These are phyloP conservation scores for Amoebophrya sp. DNA, from an alignment of 169 alveolate species.

Conservation along the genomic window DNA sequence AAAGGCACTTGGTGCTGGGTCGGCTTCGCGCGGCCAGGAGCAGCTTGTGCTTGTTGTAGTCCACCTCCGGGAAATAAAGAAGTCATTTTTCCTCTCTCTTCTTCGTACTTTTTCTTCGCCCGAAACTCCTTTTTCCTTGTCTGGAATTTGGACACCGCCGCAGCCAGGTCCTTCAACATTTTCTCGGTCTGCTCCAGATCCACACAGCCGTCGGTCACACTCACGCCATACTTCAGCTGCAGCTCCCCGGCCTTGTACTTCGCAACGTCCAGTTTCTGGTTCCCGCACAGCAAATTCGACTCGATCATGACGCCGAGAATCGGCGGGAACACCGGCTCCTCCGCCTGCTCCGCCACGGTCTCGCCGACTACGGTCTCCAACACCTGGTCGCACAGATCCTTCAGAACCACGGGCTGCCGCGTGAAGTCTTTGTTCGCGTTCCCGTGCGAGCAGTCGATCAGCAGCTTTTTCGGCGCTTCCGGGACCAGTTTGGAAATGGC, in stretches of 20 bases:
- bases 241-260: background rate
- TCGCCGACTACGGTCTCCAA: too few species aligned
- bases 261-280: too few species aligned
- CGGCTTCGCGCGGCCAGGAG: too few species aligned
- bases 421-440: constrained; percentile 14
- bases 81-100: too few species aligned
- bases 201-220: constrained; percentile 28
- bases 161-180: constrained; percentile 6
- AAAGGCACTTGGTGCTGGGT: too few species aligned
- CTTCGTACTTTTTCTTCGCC: too few species aligned
- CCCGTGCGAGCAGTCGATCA: constrained; percentile 36
- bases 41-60: too few species aligned
- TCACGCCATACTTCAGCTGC: background rate
- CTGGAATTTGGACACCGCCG: constrained; percentile 8
- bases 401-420: background rate
- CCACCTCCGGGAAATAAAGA: too few species aligned
- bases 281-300: constrained; percentile 17
- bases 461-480: too few species aligned
- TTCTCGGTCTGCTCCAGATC: constrained; percentile 20
- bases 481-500: background rate
- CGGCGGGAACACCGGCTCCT: too few species aligned
- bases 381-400: background rate
- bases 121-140: too few species aligned
- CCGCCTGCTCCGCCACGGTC: background rate
- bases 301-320: constrained; percentile 32